Evolutionary conservation across 345 rosid genomes (phyloP).

Genomic region (Alliaria petiolata): DNA sequence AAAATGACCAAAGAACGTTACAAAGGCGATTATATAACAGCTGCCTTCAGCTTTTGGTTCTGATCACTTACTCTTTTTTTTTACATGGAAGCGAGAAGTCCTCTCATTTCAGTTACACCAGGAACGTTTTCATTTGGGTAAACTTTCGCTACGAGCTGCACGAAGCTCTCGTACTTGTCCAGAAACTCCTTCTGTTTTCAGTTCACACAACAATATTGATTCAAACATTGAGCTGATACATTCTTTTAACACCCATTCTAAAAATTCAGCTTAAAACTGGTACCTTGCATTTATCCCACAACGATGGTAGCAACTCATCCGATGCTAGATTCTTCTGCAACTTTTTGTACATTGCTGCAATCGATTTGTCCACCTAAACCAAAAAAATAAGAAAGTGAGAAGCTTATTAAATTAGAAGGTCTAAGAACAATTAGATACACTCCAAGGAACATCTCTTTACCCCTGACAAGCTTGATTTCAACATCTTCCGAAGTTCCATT

Average conservation of each 20-base stretch:
- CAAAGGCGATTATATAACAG: background rate
- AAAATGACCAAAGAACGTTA: background rate
- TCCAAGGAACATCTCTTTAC: constrained; percentile 37
- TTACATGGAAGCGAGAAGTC: constrained; percentile 76
- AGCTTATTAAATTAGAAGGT: background rate
- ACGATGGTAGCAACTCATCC: constrained; percentile 84
- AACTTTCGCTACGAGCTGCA: constrained; percentile 79
- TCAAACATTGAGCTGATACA: background rate
- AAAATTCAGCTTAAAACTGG: background rate
- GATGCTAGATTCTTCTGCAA: constrained; percentile 94
- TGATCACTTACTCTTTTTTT: background rate
- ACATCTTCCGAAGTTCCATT: constrained; percentile 80
- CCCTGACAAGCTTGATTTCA: constrained; percentile 84
- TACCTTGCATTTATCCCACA: constrained; percentile 99
- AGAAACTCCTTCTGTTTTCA: constrained; percentile 79
- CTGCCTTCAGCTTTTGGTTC: background rate
- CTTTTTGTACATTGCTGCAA: constrained; percentile 85
- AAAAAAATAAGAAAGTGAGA: background rate
- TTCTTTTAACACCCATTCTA: background rate
- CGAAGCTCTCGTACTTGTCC: constrained; percentile 95
- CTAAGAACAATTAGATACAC: background rate
- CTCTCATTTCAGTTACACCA: constrained; percentile 77
- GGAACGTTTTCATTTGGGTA: constrained; percentile 76
- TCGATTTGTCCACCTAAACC: constrained; percentile 80
- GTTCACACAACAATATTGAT: background rate